Evolutionary conservation across 192 early-diverging fungal species (phyloP).

Genomic region (Coemansia sp.): DNA sequence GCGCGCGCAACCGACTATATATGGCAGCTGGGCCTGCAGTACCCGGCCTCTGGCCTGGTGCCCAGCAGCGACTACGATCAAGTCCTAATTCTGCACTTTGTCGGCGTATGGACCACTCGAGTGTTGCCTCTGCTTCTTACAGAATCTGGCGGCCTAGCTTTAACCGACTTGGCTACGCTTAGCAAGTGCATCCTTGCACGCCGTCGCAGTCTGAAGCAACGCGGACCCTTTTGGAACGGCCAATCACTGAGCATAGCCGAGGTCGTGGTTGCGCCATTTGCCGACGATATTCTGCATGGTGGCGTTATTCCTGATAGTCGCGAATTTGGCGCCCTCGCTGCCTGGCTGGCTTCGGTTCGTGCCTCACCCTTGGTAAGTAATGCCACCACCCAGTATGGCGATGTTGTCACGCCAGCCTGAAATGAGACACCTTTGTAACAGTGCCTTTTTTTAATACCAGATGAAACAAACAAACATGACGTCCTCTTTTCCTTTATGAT

Average conservation of each 20-base stretch:
- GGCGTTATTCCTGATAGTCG: slow-evolving; percentile 18
- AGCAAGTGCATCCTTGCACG: slow-evolving; percentile 21
- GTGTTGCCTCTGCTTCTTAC: slow-evolving; percentile 13
- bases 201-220: slow-evolving; percentile 10
- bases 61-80: slow-evolving; percentile 20
- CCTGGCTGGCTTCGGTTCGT: slow-evolving; percentile 33
- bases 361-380: slow-evolving; percentile 3
- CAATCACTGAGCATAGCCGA: slow-evolving; percentile 18
- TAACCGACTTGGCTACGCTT: slow-evolving; percentile 21
- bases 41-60: slow-evolving; percentile 29
- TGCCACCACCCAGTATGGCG: background rate
- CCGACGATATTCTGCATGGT: slow-evolving; percentile 20
- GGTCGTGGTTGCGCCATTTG: slow-evolving; percentile 29
- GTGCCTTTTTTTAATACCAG: background rate
- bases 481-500: background rate
- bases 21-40: slow-evolving; percentile 22
- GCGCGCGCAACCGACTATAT: slow-evolving; percentile 20
- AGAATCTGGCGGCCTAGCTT: background rate
- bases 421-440: background rate
- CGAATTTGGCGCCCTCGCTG: slow-evolving; percentile 15
- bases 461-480: background rate
- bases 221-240: slow-evolving; percentile 38
- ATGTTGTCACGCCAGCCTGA: background rate
- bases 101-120: slow-evolving; percentile 15
- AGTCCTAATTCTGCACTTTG: slow-evolving; percentile 22